Evolutionary conservation across 805 yeast genomes (phyloP).

Genomic region (Cyberlindnera nakhonratchasimensis): DNA sequence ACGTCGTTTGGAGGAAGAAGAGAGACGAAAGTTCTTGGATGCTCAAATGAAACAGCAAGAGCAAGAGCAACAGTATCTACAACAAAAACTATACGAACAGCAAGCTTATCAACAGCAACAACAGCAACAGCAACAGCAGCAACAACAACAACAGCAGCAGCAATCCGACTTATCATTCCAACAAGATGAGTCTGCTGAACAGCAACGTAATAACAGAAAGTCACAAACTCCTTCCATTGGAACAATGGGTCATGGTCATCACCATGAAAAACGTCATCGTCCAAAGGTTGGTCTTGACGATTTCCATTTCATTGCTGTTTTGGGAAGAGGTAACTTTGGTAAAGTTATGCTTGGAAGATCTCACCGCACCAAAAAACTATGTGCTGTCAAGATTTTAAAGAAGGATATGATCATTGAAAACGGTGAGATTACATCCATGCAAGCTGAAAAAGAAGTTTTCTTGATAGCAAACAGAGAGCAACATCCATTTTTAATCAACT

Average conservation of each 20-base stretch:
- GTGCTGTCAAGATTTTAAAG: conserved; percentile 95
- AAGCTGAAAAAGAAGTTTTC: conserved; percentile 92
- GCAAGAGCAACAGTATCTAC: conserved; percentile 15
- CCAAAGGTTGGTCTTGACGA: conserved; percentile 90
- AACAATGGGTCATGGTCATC: conserved; percentile 10
- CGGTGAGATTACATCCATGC: conserved; percentile 93
- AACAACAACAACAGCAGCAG: conserved; percentile 22
- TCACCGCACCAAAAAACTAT: conserved; percentile 70
- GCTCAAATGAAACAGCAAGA: conserved; percentile 1
- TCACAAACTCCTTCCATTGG: conserved; percentile 6
- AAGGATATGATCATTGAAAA: conserved; percentile 93
- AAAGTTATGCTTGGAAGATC: conserved; percentile 97
- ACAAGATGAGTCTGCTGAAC: conserved; percentile 11
- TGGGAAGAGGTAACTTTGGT: conserved; percentile 98
- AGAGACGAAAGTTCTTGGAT: neutral
- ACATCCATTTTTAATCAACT: conserved; percentile 89
- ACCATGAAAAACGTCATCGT: conserved; percentile 38
- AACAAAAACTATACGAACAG: conserved; percentile 12
- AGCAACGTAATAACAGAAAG: conserved; percentile 3
- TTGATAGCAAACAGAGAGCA: conserved; percentile 74
- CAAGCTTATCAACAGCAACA: conserved; percentile 13
- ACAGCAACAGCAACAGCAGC: conserved; percentile 21
- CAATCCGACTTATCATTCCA: conserved; percentile 23
- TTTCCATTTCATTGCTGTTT: conserved; percentile 87
- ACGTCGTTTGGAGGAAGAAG: conserved; percentile 19